Percentiles rank a stretch among this genome's conserved stretches.
Conservation (phyloP, 768 basidiomycete genomes). For the Lentinula raphanica region DNA sequence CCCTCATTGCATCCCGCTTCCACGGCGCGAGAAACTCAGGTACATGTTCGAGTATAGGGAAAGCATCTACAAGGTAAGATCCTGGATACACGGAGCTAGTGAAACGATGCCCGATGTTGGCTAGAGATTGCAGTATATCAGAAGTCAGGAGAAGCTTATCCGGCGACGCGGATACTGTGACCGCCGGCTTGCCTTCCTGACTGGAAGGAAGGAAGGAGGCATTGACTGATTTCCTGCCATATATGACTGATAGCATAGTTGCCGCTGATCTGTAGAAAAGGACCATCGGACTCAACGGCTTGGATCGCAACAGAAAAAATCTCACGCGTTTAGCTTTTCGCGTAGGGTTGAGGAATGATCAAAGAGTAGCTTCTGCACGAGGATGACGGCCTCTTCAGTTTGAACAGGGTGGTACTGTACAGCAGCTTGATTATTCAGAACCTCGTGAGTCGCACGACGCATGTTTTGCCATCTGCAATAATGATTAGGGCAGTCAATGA, state of each 20-base stretch:
- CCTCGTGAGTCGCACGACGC: neutral
- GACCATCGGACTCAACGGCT: neutral
- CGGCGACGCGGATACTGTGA: neutral
- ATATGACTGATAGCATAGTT: neutral
- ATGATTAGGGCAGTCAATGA: neutral
- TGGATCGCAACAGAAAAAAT: neutral
- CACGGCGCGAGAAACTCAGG: slow-evolving; percentile 17
- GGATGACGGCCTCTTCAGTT: neutral
- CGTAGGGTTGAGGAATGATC: slow-evolving; percentile 1
- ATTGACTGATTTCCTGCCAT: slow-evolving; percentile 15
- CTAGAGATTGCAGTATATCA: slow-evolving; percentile 5
- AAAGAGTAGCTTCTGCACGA: neutral
- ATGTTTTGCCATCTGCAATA: neutral
- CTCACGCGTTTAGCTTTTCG: neutral
- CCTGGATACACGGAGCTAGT: slow-evolving; percentile 26
- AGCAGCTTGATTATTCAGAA: neutral
- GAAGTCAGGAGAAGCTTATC: neutral
- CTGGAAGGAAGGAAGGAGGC: slow-evolving; percentile 9
- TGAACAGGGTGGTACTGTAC: neutral
- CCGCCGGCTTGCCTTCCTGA: neutral
- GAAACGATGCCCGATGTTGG: slow-evolving; percentile 17
- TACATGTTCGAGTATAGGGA: slow-evolving; percentile 23
- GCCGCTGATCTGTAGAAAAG: neutral
- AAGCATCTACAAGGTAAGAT: slow-evolving; percentile 25
- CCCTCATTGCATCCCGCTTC: slow-evolving; percentile 6